Conservation (phyloP, 2,329 filamentous ascomycete species). For the Xylaria sp. region DNA sequence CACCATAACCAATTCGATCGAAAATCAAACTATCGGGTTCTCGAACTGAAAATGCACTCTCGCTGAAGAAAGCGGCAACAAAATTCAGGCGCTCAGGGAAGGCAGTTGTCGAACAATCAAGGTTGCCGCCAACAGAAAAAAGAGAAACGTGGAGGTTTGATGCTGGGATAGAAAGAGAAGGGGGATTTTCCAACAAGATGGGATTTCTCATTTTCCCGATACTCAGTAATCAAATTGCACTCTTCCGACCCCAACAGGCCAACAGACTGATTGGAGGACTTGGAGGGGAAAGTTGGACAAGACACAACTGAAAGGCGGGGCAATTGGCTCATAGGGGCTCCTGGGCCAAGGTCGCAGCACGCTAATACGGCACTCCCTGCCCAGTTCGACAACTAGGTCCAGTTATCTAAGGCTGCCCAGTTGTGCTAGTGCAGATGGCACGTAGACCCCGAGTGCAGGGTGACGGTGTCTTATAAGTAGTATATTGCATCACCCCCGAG, state of each 20-base stretch:
- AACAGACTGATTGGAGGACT: slow-evolving; percentile 23
- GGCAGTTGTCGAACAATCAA: neutral
- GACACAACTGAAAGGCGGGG: slow-evolving; percentile 27
- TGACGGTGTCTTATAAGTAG: neutral
- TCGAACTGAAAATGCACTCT: neutral
- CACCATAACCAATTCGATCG: slow-evolving; percentile 11
- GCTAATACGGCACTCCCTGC: neutral
- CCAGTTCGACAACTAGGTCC: no score
- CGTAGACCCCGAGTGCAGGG: neutral
- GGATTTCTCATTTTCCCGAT: slow-evolving; percentile 40
- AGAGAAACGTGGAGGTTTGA: slow-evolving; percentile 10
- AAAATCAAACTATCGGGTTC: neutral
- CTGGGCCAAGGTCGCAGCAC: neutral
- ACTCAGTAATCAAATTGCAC: slow-evolving; percentile 38
- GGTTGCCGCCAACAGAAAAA: slow-evolving; percentile 5
- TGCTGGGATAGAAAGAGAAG: slow-evolving; percentile 20
- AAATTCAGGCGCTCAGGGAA: neutral
- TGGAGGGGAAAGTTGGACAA: slow-evolving; percentile 23
- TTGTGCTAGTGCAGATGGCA: neutral
- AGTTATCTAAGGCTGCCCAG: neutral
- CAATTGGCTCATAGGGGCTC: slow-evolving; percentile 6
- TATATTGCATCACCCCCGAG: neutral
- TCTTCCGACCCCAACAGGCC: slow-evolving; percentile 22
- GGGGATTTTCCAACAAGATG: slow-evolving; percentile 36
- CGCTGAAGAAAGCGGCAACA: neutral